Evolutionary conservation across 2,329 filamentous ascomycete genomes (phyloP), one percentile per base, ranked within the genome.

Genomic region (Neopestalotiopsis clavispora): DNA sequence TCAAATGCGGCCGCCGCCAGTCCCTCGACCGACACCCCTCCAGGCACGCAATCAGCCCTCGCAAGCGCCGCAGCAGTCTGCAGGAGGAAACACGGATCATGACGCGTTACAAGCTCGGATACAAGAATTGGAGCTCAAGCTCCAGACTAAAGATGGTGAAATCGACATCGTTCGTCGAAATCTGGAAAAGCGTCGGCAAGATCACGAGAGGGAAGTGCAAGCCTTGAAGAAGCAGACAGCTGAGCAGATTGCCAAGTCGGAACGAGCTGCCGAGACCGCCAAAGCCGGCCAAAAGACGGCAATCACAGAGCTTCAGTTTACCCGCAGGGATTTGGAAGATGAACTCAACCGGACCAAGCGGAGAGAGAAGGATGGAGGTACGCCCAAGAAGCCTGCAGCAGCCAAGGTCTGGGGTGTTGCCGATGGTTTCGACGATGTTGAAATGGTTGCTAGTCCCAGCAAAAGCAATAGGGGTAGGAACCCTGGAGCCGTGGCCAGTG

Each of bases 401-500:
- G 79, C 84, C 34, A 89, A 86, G 76, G 80, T 82, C 1, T 87
- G 87, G 80, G 84, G 86, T 1, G 82, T 92, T 64, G 87, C 91
- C 1, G 93, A 96, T 79, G 93, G 93, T 0, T 96, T 96, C 74
- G 92, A 95, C 69, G 89, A 93, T 69, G 82, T 89, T 71, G 87
- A 90, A 70, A 82, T 89, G 67, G 82, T 84, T 7, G 76, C 79
- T 4, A 90, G 87, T 68, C 88, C 87, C 0, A 85, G 80, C 74
- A 89, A 87, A 73, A 83, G 82, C 0, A 81, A 84, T 65, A 79
- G 82, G 65, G 80, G 72, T 72, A 83, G 78, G 70, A 81, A 83
- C 66, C 77, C 79, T 0, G 82, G 82, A 0, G 78, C 85, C 0
- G 80, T 86, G 2, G 82, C 84, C 2, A 76, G 79, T 14, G 79